Percentiles rank a stretch among this genome's conserved stretches.
Evolutionary conservation across 2,329 filamentous ascomycete species (phyloP).

Genomic region (Pseudodiploospora longispora): DNA sequence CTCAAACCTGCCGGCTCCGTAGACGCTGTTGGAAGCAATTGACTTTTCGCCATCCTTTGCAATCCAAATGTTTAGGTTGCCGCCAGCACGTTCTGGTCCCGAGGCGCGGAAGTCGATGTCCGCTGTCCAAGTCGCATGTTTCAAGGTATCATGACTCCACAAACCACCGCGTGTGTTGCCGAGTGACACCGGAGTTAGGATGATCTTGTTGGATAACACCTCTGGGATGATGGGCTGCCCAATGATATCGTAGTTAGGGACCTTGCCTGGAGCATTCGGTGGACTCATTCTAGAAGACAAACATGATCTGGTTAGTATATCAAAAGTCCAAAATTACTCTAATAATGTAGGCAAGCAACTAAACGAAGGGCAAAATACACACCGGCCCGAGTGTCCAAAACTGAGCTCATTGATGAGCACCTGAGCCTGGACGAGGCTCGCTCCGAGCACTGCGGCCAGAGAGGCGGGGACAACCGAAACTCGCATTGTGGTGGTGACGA

Average conservation of each 20-base stretch:
- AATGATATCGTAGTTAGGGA: conserved; percentile 48
- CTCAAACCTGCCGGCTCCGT: conserved; percentile 78
- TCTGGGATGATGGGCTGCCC: conserved; percentile 50
- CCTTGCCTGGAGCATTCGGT: conserved; percentile 37
- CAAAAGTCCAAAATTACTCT: neutral
- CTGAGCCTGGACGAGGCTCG: conserved; percentile 49
- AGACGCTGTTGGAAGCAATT: conserved; percentile 68
- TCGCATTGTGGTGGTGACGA: conserved; percentile 34
- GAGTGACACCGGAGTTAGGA: conserved; percentile 81
- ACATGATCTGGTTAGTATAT: conserved; percentile 1
- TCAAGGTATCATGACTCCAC: conserved; percentile 62
- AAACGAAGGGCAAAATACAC: conserved; percentile 13
- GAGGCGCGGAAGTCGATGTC: conserved; percentile 83
- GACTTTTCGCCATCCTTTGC: conserved; percentile 57
- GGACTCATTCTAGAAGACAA: conserved; percentile 52
- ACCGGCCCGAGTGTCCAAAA: conserved; percentile 66
- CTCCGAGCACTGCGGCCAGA: conserved; percentile 35
- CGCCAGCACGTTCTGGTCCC: conserved; percentile 75
- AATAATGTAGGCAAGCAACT: too few species aligned
- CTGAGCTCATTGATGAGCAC: conserved; percentile 65
- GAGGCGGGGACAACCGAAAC: conserved; percentile 23
- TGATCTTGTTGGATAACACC: conserved; percentile 78
- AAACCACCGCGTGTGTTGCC: conserved; percentile 77
- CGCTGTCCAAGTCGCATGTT: conserved; percentile 65
- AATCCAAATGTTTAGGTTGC: conserved; percentile 93